Evolutionary conservation across 2,329 filamentous ascomycete genomes (phyloP).

Genomic region (Hypomyces perniciosus): DNA sequence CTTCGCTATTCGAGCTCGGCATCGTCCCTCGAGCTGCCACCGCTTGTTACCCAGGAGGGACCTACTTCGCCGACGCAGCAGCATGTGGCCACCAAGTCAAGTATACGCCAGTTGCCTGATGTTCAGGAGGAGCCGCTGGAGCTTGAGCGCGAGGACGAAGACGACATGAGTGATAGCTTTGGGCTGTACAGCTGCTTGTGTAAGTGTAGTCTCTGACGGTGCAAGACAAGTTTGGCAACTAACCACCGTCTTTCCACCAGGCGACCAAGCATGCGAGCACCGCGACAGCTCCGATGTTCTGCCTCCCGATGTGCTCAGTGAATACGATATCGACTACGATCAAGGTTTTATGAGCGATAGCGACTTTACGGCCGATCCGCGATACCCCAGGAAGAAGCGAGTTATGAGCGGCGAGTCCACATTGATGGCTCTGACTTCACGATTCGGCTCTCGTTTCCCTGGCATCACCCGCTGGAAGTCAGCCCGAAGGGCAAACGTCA

Average conservation of each 20-base stretch:
- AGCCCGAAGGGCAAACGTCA: constrained; percentile 38
- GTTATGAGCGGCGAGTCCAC: constrained; percentile 49
- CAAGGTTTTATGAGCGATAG: constrained; percentile 60
- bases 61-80: constrained; percentile 22
- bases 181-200: constrained; percentile 65
- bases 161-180: constrained; percentile 26
- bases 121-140: constrained; percentile 79
- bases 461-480: constrained; percentile 47
- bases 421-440: constrained; percentile 56
- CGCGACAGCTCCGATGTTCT: constrained; percentile 39
- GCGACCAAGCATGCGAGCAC: constrained; percentile 57
- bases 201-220: constrained; percentile 44
- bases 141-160: constrained; percentile 50
- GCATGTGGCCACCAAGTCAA: constrained; percentile 46
- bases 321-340: constrained; percentile 56
- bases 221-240: constrained; percentile 14
- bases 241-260: constrained; percentile 30
- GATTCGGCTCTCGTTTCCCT: constrained; percentile 58
- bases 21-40: constrained; percentile 66
- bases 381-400: constrained; percentile 47
- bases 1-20: constrained; percentile 65
- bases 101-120: constrained; percentile 67
- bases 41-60: constrained; percentile 18
- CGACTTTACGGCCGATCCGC: constrained; percentile 45
- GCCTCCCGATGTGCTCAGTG: constrained; percentile 32